Base-by-base conservation (phyloP, 1,139 yeast species). In the Debaryomycetaceae sp. region DNA sequence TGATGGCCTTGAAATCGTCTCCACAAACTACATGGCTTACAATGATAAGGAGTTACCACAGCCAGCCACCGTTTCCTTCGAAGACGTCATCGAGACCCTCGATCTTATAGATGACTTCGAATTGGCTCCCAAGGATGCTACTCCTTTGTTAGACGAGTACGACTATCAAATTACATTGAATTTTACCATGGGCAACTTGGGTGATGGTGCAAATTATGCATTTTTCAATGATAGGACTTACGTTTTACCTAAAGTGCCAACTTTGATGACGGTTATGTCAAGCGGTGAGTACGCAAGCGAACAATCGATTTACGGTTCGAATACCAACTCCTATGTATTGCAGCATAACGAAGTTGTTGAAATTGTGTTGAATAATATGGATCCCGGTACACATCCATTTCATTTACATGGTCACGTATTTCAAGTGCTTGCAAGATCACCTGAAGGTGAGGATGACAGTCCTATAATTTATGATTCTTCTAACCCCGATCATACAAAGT, bases 371-470 rank as follows among this genome's bases (percentile, higher is more conserved):
- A 86, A 86, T 69, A 85, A 85, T 61, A 66, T 66, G 53, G 95
- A 87, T 62, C 77, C 86, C 6, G 95, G 95, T 55, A 81, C 75
- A 54, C 95, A 87, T 69, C 95, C 95, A n/a, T 87, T 87, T 84
- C 95, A 87, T 68, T 71, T 87, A 58, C 95, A 87, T 66, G 95
- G 95, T 2, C 95, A 86, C 60, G 75, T 60, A 36, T 87, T 86
- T 79, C 95, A 87, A 65, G 54, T 70, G 13, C 67, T 85, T 39
- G 65, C 69, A 20, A 60, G 77, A 55, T 65, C 65, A 31, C 63
- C 56, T 40, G 63, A 57, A 23, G 68, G 70, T 9, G 66, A 59
- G 17, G 75, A 68, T 39, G 65, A 65, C 9, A 59, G 59, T 50
- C 70, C 80, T 55, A 60, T 63, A n/a, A 48, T 54, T 8, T 76